Evolutionary conservation across 495 filamentous ascomycete genomes (phyloP).

Genomic region (Aspergillus ellipticus): DNA sequence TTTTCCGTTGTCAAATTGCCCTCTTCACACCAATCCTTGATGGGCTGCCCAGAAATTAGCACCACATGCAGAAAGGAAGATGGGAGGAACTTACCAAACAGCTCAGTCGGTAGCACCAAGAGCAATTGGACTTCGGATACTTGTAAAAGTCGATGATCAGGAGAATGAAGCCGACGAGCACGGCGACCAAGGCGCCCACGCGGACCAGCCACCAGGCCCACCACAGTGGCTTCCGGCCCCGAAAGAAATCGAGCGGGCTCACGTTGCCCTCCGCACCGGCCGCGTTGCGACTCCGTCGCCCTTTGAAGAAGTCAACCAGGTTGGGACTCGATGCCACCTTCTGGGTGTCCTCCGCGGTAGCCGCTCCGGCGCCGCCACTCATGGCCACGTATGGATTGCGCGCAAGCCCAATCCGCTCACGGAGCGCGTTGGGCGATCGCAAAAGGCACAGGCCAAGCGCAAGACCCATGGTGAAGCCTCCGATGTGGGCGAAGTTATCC

Average conservation of each 20-base stretch:
- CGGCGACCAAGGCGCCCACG: constrained; percentile 70
- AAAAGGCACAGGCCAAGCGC: constrained; percentile 81
- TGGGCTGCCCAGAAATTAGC: constrained; percentile 49
- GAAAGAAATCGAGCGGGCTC: constrained; percentile 77
- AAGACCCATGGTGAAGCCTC: constrained; percentile 90
- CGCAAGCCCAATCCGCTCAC: constrained; percentile 64
- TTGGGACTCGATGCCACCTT: constrained; percentile 17
- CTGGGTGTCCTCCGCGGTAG: constrained; percentile 21
- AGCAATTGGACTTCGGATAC: constrained; percentile 64
- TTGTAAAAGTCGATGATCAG: constrained; percentile 88
- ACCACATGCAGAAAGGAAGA: constrained; percentile 1
- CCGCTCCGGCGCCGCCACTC: constrained; percentile 33
- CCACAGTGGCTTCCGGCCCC: constrained; percentile 86
- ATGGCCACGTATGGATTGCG: constrained; percentile 67
- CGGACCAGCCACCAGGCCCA: constrained; percentile 96
- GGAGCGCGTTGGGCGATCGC: constrained; percentile 77
- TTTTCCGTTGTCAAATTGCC: constrained; percentile 28
- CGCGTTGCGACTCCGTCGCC: constrained; percentile 35
- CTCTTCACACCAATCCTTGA: constrained; percentile 76
- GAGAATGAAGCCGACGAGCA: constrained; percentile 77
- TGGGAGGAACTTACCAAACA: constrained; percentile 70
- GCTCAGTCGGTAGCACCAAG: constrained; percentile 91
- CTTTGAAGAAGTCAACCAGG: constrained; percentile 37
- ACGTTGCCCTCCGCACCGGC: constrained; percentile 23
- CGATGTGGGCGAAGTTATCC: constrained; percentile 97